Conservation (phyloP, 2,329 filamentous ascomycete genomes). For the Pseudonectria buxi region DNA sequence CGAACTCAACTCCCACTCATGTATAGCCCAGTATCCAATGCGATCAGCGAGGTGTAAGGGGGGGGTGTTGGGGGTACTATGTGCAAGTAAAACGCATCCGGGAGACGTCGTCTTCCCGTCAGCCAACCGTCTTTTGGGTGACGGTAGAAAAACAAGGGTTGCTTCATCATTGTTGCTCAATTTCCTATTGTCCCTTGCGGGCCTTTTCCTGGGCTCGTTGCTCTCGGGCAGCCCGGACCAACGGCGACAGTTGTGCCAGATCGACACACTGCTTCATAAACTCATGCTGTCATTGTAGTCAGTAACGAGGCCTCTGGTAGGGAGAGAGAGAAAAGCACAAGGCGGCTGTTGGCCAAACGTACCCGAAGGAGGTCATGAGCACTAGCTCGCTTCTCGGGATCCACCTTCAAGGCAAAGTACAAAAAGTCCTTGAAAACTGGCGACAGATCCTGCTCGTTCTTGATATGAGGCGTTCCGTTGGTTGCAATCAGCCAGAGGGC, state of each 20-base stretch:
- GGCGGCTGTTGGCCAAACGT: slow-evolving; percentile 36
- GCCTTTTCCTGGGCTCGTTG: slow-evolving; percentile 81
- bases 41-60: too few relatives aligned
- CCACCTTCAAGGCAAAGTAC: slow-evolving; percentile 88
- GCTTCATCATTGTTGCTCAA: too few relatives aligned
- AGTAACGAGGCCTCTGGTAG: slow-evolving; percentile 5
- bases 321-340: slow-evolving; percentile 28
- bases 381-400: slow-evolving; percentile 92
- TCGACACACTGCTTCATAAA: slow-evolving; percentile 75
- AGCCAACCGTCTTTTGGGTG: too few relatives aligned
- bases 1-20: too few relatives aligned
- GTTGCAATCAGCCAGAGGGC: slow-evolving; percentile 95
- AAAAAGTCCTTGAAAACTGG: slow-evolving; percentile 85
- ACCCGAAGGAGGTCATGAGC: slow-evolving; percentile 91
- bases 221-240: slow-evolving; percentile 79
- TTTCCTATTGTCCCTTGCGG: slow-evolving; percentile 56
- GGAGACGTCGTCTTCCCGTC: too few relatives aligned
- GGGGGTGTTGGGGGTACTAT: too few relatives aligned
- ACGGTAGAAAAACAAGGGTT: too few relatives aligned
- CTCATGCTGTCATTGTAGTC: slow-evolving; percentile 52
- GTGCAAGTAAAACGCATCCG: too few relatives aligned
- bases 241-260: slow-evolving; percentile 69
- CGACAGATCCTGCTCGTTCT: slow-evolving; percentile 79
- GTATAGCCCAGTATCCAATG: too few relatives aligned
- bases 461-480: slow-evolving; percentile 90